Evolutionary conservation across 2,329 filamentous ascomycete genomes (phyloP), one percentile per base, ranked within the genome.

Genomic region (Zarea fungicola): DNA sequence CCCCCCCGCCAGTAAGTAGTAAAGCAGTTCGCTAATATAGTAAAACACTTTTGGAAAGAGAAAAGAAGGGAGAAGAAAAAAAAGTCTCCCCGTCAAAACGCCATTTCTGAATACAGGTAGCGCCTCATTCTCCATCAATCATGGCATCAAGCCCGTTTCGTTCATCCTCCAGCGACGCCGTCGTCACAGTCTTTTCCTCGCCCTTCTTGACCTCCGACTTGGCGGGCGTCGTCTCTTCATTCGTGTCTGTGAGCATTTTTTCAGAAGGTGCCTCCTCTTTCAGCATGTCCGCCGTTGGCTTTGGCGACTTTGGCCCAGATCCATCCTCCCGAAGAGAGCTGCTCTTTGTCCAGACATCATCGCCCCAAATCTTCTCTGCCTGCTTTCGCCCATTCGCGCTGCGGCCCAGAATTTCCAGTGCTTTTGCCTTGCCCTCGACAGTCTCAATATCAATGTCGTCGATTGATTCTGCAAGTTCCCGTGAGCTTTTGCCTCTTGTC

Each of bases 361-460:
- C 59, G 0, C 77, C 77, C 61, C 74, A 81, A 14, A 79, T 67
- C 39, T 71, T 69, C 52, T 77, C 72, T 0, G 76, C 77, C 37
- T 72, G 66, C 42, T 68, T 68, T n/a, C 74, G 71, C 0, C 76
- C 77, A 5, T 63, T 57, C 34, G 77, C 75, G 2, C 75, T 79
- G 35, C 71, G 71, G 11, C 69, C 63, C 28, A 81, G 61, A 14
- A 80, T 75, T 52, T 79, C 76, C 11, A 81, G 65, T 51, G 74
- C 74, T 60, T 74, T 76, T 52, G 63, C 69, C 60, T 74, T 77
- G 34, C 68, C 72, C 18, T 65, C 65, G 28, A 73, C 73, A 1
- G 69, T 70, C 22, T 71, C 65, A 7, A 75, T 62, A 49, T 72
- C 68, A 26, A 78, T 63, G 3, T 61, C 66, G 16, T 76, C 72